Base-by-base conservation (phyloP, 345 rosid genomes). In the Salix caprea region DNA sequence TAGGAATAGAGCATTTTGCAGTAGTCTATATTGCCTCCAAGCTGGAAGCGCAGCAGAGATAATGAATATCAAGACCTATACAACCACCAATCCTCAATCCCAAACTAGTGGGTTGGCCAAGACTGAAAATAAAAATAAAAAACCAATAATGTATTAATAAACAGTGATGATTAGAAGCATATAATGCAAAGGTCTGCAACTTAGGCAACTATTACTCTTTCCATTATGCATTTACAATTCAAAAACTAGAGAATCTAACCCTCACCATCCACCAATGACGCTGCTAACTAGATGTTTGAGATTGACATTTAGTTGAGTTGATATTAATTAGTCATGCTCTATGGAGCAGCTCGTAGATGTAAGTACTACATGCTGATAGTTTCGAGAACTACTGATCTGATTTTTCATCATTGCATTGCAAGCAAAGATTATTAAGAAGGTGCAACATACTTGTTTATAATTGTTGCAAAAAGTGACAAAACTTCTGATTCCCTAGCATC, bases 401-500 rank as follows among this genome's bases (percentile, higher is more conserved):
- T 23, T 11, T 58, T 58, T n/a, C 28, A 56, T 56, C 62, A 56
- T 56, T n/a, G 11, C 13, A 8, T n/a, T n/a, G 62, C 12, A n/a
- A 56, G 28, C 62, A 56, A 56, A 56, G 28, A n/a, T 3, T n/a
- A n/a, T n/a, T 58, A 34, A 34, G 65, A 30, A 64, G 3, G 18
- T 5, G 52, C 36, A 34, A 72, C 89, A 46, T 89, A 96, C 99
- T 96, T 96, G 87, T 96, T 92, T 86, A 96, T 96, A 80, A 96
- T 96, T 58, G 98, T 96, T 5, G 99, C 97, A 84, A 94, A n/a
- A 72, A 96, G 96, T 64, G 99, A 96, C 26, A 96, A 78, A 75
- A 94, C 99, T 89, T 96, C 99, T 3, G 99, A 94, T 85, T 96
- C 99, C 82, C 99, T 94, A 66, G 99, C 99, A 79, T 96, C 99